Base-by-base conservation (phyloP, 2,329 filamentous ascomycete genomes). In the Lomentospora prolificans region DNA sequence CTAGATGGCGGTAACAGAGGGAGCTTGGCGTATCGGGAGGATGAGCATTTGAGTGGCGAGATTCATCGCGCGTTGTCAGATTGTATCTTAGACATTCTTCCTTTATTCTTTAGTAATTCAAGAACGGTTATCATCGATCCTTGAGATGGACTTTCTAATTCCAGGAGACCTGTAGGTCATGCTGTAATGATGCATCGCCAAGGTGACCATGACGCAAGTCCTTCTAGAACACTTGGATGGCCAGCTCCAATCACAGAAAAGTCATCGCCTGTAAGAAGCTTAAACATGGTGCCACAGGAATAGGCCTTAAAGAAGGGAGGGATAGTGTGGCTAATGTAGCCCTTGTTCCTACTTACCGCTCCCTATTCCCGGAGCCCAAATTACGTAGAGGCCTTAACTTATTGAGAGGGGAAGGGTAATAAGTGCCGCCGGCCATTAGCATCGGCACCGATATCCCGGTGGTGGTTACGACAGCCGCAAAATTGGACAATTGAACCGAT, bases 401-500 rank as follows among this genome's bases (percentile, higher is more conserved):
- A 4, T 48, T 25, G 44, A 10, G 5, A 10, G 24, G 44, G 44
- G 44, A 25, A 48, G 10, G 7, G 10, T 48, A 48, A 22, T 48
- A 48, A 48, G 22, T 48, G 17, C 44, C 22, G 24, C 50, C 12
- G 12, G 50, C n/a, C 24, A 28, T 17, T 30, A 22, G n/a, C 22
- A 8, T n/a, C 51, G 51, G 52, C 52, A 54, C 14, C 41, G 17
- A 48, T 25, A 36, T 55, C 17, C 52, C 53, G 27, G 46, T n/a
- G 53, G 17, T 9, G 12, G 14, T 12, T 25, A 39, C 4, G 27
- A 24, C 27, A 19, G 30, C 31, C 22, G 30, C 8, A 27, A 24
- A 30, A 48, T 50, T 50, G 39, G 17, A 22, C 14, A 27, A 55
- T 55, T 55, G 53, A 55, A 50, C 53, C 53, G 39, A 48, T 33